Conservation (phyloP, 2,329 filamentous ascomycete genomes). For the Shiraia sp. region DNA sequence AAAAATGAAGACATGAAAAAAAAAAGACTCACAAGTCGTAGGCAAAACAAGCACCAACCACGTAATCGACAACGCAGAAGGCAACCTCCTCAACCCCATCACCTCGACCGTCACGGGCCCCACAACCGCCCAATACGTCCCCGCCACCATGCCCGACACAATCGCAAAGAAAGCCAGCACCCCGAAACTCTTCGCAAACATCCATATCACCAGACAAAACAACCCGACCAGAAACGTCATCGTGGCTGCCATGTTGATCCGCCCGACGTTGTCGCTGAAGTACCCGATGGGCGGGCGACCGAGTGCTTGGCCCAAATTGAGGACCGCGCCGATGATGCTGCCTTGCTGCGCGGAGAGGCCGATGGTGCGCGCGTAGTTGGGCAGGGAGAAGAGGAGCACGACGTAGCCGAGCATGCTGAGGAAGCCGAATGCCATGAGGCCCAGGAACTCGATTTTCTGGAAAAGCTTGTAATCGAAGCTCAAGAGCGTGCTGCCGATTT, state of each 20-base stretch:
- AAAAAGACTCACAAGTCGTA: slow-evolving; percentile 59
- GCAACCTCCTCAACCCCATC: slow-evolving; percentile 69
- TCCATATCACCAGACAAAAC: slow-evolving; percentile 73
- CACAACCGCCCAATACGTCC: slow-evolving; percentile 68
- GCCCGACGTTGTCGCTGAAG: slow-evolving; percentile 69
- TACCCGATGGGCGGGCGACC: slow-evolving; percentile 74
- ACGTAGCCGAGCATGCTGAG: slow-evolving; percentile 75
- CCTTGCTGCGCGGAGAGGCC: slow-evolving; percentile 70
- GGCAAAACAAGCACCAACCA: slow-evolving; percentile 75
- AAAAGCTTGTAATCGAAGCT: slow-evolving; percentile 69
- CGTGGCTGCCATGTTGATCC: slow-evolving; percentile 71
- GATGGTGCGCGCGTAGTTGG: slow-evolving; percentile 71
- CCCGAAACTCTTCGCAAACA: slow-evolving; percentile 67
- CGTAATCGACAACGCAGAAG: slow-evolving; percentile 69
- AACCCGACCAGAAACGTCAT: slow-evolving; percentile 68
- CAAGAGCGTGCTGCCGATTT: slow-evolving; percentile 62
- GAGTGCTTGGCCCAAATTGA: slow-evolving; percentile 69
- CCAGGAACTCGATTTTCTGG: slow-evolving; percentile 62
- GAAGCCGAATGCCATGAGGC: slow-evolving; percentile 69
- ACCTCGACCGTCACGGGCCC: slow-evolving; percentile 74
- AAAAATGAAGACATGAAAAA: background rate
- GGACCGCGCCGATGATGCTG: slow-evolving; percentile 70
- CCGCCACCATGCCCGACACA: slow-evolving; percentile 67
- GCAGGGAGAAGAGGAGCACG: slow-evolving; percentile 75
- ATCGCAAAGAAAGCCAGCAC: slow-evolving; percentile 73